Base-by-base conservation (phyloP, 495 filamentous ascomycete species). In the Aspergillus cristatus region DNA sequence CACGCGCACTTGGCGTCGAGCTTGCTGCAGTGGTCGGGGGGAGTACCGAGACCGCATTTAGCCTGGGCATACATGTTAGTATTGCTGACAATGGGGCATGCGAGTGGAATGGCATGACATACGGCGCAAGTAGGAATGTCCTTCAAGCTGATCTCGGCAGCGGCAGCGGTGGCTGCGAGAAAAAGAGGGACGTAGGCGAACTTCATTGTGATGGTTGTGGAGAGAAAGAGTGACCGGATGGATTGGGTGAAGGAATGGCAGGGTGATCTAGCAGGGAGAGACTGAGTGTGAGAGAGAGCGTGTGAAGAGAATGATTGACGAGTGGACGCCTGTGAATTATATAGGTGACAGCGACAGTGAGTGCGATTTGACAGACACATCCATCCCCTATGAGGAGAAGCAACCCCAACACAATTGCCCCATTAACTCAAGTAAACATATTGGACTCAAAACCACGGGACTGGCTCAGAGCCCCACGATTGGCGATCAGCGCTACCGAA, bases 1-100 rank as follows among this genome's bases (percentile, higher is more conserved):
- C 86, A 93, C 48, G 89, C 85, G 55, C 86, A 93, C 26, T 57
- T 47, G 43, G 76, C 52, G 40, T 86, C 72, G 33, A 70, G 48
- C 12, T 46, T 37, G 11, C 63, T 58, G 58, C 84, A 88, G 41
- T 58, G 60, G 6, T 32, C 14, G 6, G 75, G 65, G 31, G 73
- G 68, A 10, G 64, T 24, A 14, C 54, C 39, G 35, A 58, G 5
- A 14, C 10, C 28, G 28, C 28, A 30, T n/a, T 30, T 11, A 6
- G 3, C 12, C 28, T 30, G 13, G 36, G 18, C 31, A 20, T 18
- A 14, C 14, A 18, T 41, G 11, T 38, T 32, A 37, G 38, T n/a
- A 15, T 8, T 22, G 1, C 8, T 6, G 0, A 17, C 12, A 12
- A 2, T 10, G 10, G 35, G 11, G 15, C 6, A 16, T 31, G 18